Percentiles rank a stretch among this genome's conserved stretches.
Evolutionary conservation across 768 basidiomycete genomes (phyloP).

Genomic region (Boletellus ananas): DNA sequence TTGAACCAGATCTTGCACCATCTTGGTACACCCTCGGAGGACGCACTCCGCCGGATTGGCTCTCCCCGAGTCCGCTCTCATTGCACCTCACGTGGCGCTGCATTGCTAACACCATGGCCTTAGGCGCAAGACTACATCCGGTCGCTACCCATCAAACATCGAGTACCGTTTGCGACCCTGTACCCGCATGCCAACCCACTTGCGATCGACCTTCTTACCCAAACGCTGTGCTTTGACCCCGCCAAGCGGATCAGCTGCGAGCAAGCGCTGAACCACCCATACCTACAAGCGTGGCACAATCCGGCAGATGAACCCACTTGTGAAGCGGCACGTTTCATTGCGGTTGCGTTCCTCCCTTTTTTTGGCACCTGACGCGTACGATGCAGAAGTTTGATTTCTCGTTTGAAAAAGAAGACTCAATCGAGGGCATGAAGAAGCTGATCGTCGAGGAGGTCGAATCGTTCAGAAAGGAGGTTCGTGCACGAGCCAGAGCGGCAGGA

Average conservation of each 20-base stretch:
- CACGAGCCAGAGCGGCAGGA: conserved; percentile 69
- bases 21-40: conserved; percentile 96
- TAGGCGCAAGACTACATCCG: conserved; percentile 98
- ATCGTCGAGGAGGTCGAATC: conserved; percentile 89
- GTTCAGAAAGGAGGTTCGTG: conserved; percentile 87
- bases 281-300: conserved; percentile 96
- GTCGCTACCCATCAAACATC: conserved; percentile 93
- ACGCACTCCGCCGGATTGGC: conserved; percentile 93
- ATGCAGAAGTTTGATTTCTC: conserved; percentile 87
- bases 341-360: too few species aligned
- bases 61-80: conserved; percentile 72
- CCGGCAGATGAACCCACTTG: conserved; percentile 91
- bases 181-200: conserved; percentile 94
- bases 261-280: conserved; percentile 92
- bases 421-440: conserved; percentile 94
- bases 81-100: background rate
- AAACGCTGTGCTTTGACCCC: conserved; percentile 94
- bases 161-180: conserved; percentile 85
- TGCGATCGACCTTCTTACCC: conserved; percentile 87
- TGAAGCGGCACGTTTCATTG: conserved; percentile 51
- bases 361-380: background rate
- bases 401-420: conserved; percentile 95
- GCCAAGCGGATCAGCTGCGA: conserved; percentile 95
- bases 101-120: conserved; percentile 3
- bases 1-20: conserved; percentile 97